Percentiles rank a stretch among this genome's conserved stretches.
These are phyloP conservation scores for Xanthoconium separans DNA, from an alignment of 1,284 basidiomycete species.

Conservation along the genomic window DNA sequence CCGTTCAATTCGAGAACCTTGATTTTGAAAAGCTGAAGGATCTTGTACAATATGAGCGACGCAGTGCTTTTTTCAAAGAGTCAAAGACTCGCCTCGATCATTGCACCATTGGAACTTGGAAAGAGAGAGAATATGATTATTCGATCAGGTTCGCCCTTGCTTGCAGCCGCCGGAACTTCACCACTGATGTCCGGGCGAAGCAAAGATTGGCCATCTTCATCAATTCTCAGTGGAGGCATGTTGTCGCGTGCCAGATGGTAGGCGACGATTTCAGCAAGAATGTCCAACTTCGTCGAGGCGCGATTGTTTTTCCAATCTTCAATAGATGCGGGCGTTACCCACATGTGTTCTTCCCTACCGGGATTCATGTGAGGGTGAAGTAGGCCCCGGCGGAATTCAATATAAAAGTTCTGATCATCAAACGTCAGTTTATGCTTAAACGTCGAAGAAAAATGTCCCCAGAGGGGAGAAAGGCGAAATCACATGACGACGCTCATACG, in stretches of 20 bases:
- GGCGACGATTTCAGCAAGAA: background rate
- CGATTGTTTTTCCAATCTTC: background rate
- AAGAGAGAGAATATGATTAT: background rate
- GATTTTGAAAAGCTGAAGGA: conserved; percentile 5
- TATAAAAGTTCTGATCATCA: background rate
- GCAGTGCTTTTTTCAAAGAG: background rate
- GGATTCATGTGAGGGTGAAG: conserved; percentile 12
- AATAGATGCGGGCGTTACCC: background rate
- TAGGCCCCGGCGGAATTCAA: background rate
- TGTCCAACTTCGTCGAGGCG: background rate
- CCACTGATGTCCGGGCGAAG: background rate
- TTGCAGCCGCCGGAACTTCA: background rate
- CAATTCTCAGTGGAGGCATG: background rate
- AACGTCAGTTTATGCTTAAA: no score
- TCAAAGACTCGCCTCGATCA: background rate
- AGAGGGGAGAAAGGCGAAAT: no score
- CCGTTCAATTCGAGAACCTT: conserved; percentile 11
- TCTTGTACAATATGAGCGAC: background rate
- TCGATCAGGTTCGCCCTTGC: background rate
- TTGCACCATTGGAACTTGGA: background rate
- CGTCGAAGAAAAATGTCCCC: no score
- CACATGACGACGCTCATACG: no score
- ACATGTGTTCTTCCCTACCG: background rate
- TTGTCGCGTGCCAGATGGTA: background rate
- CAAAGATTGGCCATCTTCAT: background rate